Base-by-base conservation (phyloP, 1,139 yeast genomes). In the Taphrina flavorubra region DNA sequence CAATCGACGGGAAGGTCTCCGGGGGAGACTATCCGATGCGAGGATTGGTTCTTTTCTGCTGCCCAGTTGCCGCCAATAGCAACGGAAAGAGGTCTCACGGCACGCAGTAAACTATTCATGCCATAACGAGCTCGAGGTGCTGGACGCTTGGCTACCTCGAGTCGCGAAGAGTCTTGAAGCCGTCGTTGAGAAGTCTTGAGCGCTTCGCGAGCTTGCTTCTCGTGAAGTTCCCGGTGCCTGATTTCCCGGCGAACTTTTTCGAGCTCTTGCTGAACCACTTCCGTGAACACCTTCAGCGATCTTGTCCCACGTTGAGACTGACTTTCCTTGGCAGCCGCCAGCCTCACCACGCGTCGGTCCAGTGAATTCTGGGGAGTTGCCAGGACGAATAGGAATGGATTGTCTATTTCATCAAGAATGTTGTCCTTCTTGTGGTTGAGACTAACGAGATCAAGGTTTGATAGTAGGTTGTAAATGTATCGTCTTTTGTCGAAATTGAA, bases 401-500 rank as follows among this genome's bases (percentile, higher is more conserved):
- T 57, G 40, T 53, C 34, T 51, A 44, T 37, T 3, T 51, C 51
- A 13, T 42, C 40, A 6, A 44, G 42, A 44, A 58, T 44, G 31
- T 25, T 44, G 31, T 6, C 20, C 20, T 44, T 13, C 6, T 18
- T 20, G 20, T 37, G 55, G 6, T 14, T 25, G 37, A 37, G 37
- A 14, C 51, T 44, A 11, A 55, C 47, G 13, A 63, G 42, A 37
- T 63, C 67, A 6, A 86, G 81, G 72, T 85, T 85, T 31, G 84
- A 79, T 56, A 87, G 74, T 63, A 80, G 71, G 74, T 87, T 86
- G 77, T 84, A 85, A 2, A 85, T 83, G 76, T 85, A 87, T 60
- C 91, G 81, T 69, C 88, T 82, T 75, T 87, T 87, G 76, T 87
- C 91, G 76, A 87, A 87, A 74, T 87, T 87, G 73, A 87, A 83